A percentile compares a stretch with the other conserved stretches of the same genome.
Evolutionary conservation across 257 asterid genomes (phyloP).

Genomic region (Striga asiatica): DNA sequence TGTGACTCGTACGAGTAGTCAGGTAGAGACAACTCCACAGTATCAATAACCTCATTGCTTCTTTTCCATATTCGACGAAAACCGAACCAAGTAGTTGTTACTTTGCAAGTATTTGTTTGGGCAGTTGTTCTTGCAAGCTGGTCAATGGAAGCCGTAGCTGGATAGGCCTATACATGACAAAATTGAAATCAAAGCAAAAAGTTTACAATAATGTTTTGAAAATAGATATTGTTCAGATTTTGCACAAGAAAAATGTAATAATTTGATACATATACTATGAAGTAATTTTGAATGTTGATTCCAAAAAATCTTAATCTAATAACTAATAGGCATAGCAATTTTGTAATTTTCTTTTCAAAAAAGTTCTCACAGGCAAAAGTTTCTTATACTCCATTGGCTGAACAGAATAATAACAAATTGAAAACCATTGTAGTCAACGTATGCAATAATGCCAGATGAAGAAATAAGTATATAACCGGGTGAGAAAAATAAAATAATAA

Average conservation of each 20-base stretch:
- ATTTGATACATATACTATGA: not conserved
- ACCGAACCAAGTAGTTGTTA: constrained; percentile 89
- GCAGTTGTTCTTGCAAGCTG: constrained; percentile 47
- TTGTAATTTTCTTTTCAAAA: not conserved
- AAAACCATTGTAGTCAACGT: not conserved
- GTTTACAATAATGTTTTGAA: constrained; percentile 13
- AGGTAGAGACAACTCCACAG: constrained; percentile 87
- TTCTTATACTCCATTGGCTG: constrained; percentile 1
- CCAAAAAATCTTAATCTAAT: too few relatives aligned
- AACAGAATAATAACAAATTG: constrained; percentile 2
- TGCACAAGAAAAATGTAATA: constrained; percentile 10
- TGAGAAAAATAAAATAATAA: not conserved
- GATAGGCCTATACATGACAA: constrained; percentile 47
- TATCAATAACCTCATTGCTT: constrained; percentile 75
- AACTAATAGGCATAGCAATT: too few relatives aligned
- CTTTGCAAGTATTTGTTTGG: constrained; percentile 55
- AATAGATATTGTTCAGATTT: constrained; percentile 3
- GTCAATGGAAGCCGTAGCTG: constrained; percentile 30
- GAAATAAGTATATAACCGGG: not conserved
- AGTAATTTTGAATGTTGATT: not conserved
- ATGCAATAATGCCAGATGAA: constrained; percentile 13
- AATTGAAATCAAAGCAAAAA: constrained; percentile 10
- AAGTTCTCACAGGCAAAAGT: constrained; percentile 6
- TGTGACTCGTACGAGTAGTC: constrained; percentile 70
- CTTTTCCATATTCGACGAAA: constrained; percentile 70